These are phyloP conservation scores for Lignosus rhinocerotis DNA, from an alignment of 1,284 basidiomycete species.

Conservation along the genomic window DNA sequence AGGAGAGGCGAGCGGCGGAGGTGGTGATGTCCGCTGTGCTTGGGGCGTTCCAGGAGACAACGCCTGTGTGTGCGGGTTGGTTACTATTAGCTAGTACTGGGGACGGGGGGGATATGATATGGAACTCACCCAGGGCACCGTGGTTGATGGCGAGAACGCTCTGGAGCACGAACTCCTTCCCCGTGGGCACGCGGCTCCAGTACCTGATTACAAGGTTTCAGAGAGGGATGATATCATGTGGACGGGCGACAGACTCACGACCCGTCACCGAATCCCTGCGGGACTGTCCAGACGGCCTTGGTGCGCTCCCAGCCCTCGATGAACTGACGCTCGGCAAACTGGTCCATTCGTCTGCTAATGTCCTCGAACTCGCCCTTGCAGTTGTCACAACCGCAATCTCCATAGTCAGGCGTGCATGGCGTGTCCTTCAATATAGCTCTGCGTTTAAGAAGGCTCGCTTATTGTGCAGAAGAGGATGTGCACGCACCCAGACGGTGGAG, in stretches of 20 bases:
- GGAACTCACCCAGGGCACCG: constrained; percentile 52
- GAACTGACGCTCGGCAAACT: constrained; percentile 56
- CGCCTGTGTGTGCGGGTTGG: constrained; percentile 37
- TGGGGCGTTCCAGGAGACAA: constrained; percentile 72
- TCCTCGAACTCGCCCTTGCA: constrained; percentile 56
- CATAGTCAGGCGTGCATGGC: constrained; percentile 59
- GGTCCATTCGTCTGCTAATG: constrained; percentile 63
- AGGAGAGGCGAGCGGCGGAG: constrained; percentile 55
- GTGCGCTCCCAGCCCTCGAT: constrained; percentile 63
- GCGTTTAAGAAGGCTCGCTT: not conserved
- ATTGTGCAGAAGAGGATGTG: not conserved
- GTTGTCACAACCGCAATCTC: constrained; percentile 69
- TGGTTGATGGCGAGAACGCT: constrained; percentile 70
- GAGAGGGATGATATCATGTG: not conserved
- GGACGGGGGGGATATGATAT: not conserved
- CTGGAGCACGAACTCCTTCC: constrained; percentile 67
- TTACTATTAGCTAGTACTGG: not conserved
- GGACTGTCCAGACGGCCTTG: constrained; percentile 73
- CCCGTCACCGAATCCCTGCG: constrained; percentile 70
- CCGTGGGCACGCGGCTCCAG: constrained; percentile 67
- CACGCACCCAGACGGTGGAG: constrained; percentile 47
- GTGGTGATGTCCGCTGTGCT: constrained; percentile 60
- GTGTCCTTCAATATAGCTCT: constrained; percentile 32
- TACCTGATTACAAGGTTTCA: constrained; percentile 44
- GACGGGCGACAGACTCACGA: constrained; percentile 41